Conservation (phyloP, 768 basidiomycete genomes). For the Sarcodon sp. region DNA sequence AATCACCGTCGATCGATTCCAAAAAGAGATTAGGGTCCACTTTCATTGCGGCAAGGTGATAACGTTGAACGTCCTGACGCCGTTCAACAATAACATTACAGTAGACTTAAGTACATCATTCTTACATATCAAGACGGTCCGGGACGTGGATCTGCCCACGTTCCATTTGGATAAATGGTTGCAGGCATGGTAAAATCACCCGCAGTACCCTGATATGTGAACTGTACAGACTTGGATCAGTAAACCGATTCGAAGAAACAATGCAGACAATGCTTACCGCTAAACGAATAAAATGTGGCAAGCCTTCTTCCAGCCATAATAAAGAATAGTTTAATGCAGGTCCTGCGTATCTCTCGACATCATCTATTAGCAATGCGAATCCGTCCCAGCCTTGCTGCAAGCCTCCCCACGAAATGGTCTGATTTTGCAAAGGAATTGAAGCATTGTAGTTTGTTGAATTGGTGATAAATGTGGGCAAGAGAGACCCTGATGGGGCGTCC, state of each 20-base stretch:
- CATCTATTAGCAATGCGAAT: constrained; percentile 72
- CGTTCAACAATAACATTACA: too few relatives aligned
- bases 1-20: too few relatives aligned
- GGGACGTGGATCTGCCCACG: constrained; percentile 61
- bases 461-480: constrained; percentile 60
- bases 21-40: too few relatives aligned
- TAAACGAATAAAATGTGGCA: constrained; percentile 71
- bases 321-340: constrained; percentile 58
- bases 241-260: neutral
- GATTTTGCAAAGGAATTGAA: constrained; percentile 30
- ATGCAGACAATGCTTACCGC: constrained; percentile 38
- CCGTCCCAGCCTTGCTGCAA: constrained; percentile 50
- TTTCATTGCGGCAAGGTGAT: too few relatives aligned
- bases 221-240: constrained; percentile 21
- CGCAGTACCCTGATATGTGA: constrained; percentile 26
- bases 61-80: too few relatives aligned
- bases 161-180: constrained; percentile 65
- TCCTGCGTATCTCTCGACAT: constrained; percentile 72
- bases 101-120: too few relatives aligned
- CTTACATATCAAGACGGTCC: constrained; percentile 38
- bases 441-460: constrained; percentile 58
- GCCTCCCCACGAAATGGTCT: constrained; percentile 22
- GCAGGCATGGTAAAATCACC: constrained; percentile 80
- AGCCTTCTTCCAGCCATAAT: constrained; percentile 37
- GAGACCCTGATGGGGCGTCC: constrained; percentile 60